Percentiles rank a stretch among this genome's conserved stretches.
Evolutionary conservation across 352 stramenopile species (phyloP).

Genomic region (Phytophthora chlamydospora): DNA sequence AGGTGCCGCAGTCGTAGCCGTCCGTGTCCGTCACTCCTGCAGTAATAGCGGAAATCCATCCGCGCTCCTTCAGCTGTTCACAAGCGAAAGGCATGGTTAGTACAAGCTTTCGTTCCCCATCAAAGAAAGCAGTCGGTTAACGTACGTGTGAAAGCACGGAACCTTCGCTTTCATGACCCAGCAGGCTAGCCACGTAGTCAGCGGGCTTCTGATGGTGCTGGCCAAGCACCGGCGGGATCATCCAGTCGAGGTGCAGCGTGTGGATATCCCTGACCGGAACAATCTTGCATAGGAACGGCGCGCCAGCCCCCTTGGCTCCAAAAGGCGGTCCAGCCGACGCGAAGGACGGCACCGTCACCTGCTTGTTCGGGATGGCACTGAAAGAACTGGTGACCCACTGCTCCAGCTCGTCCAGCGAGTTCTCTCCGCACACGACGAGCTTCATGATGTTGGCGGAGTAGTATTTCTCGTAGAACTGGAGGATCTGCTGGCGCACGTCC

Average conservation of each 20-base stretch:
- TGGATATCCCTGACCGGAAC: constrained; percentile 82
- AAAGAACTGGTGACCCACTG: constrained; percentile 70
- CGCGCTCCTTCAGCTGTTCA: constrained; percentile 69
- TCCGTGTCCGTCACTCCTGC: constrained; percentile 77
- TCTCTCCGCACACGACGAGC: constrained; percentile 78
- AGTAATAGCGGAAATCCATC: constrained; percentile 80
- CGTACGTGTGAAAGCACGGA: constrained; percentile 80
- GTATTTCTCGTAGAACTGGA: constrained; percentile 69
- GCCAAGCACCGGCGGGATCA: constrained; percentile 75
- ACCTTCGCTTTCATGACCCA: constrained; percentile 86
- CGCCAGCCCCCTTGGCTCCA: constrained; percentile 41
- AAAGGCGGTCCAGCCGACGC: constrained; percentile 51
- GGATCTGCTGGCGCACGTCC: constrained; percentile 65
- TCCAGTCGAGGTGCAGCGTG: constrained; percentile 77
- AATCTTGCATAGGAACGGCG: constrained; percentile 66
- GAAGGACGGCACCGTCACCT: constrained; percentile 52
- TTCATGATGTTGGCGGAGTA: constrained; percentile 90
- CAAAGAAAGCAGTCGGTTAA: background rate
- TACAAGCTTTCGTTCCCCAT: constrained; percentile 6
- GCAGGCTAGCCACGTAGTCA: constrained; percentile 80
- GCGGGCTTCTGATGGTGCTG: constrained; percentile 76
- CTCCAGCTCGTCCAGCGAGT: constrained; percentile 74
- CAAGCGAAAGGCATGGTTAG: constrained; percentile 4
- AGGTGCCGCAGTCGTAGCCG: constrained; percentile 73
- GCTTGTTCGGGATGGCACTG: constrained; percentile 64